Base-by-base conservation (phyloP, 768 basidiomycete genomes). In the Suillus cothurnatus region DNA sequence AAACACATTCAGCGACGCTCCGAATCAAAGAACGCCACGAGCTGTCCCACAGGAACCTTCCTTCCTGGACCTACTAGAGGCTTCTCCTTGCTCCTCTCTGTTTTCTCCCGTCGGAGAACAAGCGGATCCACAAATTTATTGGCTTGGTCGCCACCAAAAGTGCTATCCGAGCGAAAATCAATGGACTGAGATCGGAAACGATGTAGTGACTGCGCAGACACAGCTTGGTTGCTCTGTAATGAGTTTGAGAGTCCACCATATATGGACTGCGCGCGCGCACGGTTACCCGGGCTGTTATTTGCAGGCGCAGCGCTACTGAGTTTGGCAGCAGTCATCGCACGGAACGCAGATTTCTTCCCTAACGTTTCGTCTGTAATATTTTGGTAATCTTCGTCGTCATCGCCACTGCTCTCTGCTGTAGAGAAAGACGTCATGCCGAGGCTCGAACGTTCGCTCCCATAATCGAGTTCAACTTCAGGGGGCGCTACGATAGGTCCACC, bases 11-110 rank as follows among this genome's bases (percentile, higher is more conserved):
- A 69, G 50, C 43, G 21, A 67, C 61, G 73, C 58, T 78, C 76
- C 28, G 75, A 74, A 39, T 94, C 91, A 70, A 95, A 95, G 76
- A 91, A 94, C n/a, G 92, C 92, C 17, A 93, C 91, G 50, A 95
- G 76, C 71, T 94, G 85, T 12, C 88, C 90, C 49, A 94, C 84
- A 0, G 90, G 86, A 17, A 91, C 84, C 79, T 93, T 93, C 61
- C 81, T 86, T 50, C 79, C 82, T 4, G 71, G 60, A 57, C 65
- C 80, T 70, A 65, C 68, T 53, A 72, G 73, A 69, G 77, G 77
- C 69, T 78, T 81, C 45, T 81, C 78, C 66, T 81, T 82, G 36
- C 19, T 39, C 68, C 61, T 76, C 70, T 81, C 81, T 61, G 81
- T 72, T 71, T 71, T 83, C 76, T 85, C 84, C 77, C 82, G 86